Conservation (phyloP, 768 basidiomycete genomes). For the Xerocomellus dryophilus region DNA sequence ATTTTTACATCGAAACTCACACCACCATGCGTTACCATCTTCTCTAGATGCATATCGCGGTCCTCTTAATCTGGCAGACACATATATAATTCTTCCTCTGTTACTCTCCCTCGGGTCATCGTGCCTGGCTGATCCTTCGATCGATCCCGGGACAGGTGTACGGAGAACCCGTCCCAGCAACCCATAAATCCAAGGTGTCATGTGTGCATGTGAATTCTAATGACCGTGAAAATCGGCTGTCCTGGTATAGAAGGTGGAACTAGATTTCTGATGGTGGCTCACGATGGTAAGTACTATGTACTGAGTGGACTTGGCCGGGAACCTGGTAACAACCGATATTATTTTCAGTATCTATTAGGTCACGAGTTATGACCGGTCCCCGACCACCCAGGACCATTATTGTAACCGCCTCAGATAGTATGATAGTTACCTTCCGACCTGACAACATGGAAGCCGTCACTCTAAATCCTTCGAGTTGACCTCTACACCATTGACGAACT, state of each 20-base stretch:
- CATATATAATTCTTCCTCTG: constrained; percentile 2
- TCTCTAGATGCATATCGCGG: constrained; percentile 13
- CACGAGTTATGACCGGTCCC: background rate
- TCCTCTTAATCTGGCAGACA: constrained; percentile 16
- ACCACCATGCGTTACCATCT: constrained; percentile 14
- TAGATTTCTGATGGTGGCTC: constrained; percentile 6
- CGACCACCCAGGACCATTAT: background rate
- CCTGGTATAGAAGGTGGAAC: background rate
- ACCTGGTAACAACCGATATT: background rate
- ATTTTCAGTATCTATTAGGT: too few species aligned
- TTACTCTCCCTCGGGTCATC: background rate
- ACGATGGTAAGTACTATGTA: background rate
- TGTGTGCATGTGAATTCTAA: background rate
- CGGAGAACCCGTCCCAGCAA: background rate
- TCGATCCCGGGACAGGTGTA: background rate
- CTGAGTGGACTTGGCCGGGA: background rate
- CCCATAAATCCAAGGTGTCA: background rate
- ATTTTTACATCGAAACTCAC: constrained; percentile 19
- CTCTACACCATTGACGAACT: background rate
- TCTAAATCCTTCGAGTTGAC: background rate
- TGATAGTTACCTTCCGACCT: too few species aligned
- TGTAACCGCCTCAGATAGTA: too few species aligned
- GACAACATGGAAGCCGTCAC: background rate
- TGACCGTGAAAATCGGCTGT: background rate
- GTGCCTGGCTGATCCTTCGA: constrained; percentile 1